Conservation (phyloP, 2,329 filamentous ascomycete species). For the Alternaria longipes region DNA sequence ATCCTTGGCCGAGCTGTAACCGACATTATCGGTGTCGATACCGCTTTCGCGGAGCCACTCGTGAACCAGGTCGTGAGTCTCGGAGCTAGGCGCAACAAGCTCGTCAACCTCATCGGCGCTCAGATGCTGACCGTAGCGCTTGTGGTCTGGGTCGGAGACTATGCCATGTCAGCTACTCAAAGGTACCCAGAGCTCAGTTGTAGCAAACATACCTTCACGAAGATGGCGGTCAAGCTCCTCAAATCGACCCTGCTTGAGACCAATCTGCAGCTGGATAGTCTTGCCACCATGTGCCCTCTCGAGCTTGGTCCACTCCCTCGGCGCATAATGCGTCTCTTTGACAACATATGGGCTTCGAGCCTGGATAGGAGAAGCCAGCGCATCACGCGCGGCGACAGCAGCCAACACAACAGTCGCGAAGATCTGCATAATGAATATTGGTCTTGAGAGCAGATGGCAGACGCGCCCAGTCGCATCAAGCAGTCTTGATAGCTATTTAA, state of each 20-base stretch:
- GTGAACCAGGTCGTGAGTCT: conserved; percentile 62
- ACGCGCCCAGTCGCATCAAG: not conserved
- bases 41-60: conserved; percentile 66
- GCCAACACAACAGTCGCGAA: conserved; percentile 36
- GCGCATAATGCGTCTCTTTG: conserved; percentile 65
- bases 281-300: conserved; percentile 59
- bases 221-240: conserved; percentile 65
- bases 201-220: conserved; percentile 54
- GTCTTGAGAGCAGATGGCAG: conserved; percentile 2
- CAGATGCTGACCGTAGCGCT: conserved; percentile 65
- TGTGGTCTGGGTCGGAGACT: conserved; percentile 56
- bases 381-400: conserved; percentile 38
- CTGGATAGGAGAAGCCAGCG: conserved; percentile 49
- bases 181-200: no score
- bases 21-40: conserved; percentile 56
- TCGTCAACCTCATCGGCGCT: conserved; percentile 62
- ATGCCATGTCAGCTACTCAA: not conserved
- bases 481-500: conserved; percentile 17
- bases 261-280: conserved; percentile 65
- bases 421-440: conserved; percentile 16
- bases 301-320: conserved; percentile 60
- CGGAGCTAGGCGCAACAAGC: conserved; percentile 62
- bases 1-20: conserved; percentile 64
- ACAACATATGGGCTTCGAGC: conserved; percentile 58
- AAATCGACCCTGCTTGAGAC: conserved; percentile 66